phyloP scores from a whole-genome alignment of 768 basidiomycete genomes.

The Daedaleopsis sinensis region DNA sequence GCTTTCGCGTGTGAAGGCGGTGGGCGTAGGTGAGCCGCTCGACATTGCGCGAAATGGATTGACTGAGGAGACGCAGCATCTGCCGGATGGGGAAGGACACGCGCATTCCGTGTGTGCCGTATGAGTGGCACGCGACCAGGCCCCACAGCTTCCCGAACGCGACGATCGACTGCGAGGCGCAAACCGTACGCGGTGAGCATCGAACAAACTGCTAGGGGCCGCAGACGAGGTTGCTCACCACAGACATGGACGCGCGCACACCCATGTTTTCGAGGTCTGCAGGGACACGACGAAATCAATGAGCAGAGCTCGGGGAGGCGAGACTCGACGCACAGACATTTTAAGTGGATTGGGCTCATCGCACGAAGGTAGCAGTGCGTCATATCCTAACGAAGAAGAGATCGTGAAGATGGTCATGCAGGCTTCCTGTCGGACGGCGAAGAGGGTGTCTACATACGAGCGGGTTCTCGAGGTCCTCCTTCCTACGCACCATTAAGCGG shows the following conservation, averaged over 20 bases:
- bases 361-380: conserved; percentile 82
- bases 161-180: conserved; percentile 61
- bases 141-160: conserved; percentile 84
- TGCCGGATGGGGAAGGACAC: conserved; percentile 85
- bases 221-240: conserved; percentile 46
- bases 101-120: conserved; percentile 75
- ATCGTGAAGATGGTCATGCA: neutral
- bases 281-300: neutral
- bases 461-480: conserved; percentile 67
- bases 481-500: conserved; percentile 63
- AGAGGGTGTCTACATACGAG: conserved; percentile 43
- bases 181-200: neutral
- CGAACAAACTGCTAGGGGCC: neutral
- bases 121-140: conserved; percentile 76
- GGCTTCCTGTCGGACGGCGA: neutral
- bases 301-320: conserved; percentile 6
- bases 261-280: conserved; percentile 80
- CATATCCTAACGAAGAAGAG: conserved; percentile 58
- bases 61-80: conserved; percentile 77
- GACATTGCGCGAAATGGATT: conserved; percentile 78
- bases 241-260: conserved; percentile 84
- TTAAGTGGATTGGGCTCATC: conserved; percentile 85
- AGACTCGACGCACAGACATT: conserved; percentile 49
- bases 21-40: conserved; percentile 80
- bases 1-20: conserved; percentile 72